These are phyloP conservation scores for Mycena venus DNA, from an alignment of 768 basidiomycete genomes.

Conservation along the genomic window DNA sequence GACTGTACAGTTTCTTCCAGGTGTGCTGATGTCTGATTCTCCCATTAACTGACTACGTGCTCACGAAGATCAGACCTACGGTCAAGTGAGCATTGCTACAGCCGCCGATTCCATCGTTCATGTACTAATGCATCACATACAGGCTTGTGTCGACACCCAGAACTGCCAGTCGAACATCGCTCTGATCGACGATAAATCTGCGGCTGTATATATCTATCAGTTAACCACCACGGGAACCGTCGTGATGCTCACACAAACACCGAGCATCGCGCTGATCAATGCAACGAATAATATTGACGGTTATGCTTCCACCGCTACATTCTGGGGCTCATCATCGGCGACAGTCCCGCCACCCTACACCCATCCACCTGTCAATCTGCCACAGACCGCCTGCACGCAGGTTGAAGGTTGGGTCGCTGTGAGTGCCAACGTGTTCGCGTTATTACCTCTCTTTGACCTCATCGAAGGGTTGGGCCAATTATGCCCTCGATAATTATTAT, in stretches of 20 bases:
- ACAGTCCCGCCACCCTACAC: not conserved
- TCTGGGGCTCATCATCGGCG: not conserved
- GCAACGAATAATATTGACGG: not conserved
- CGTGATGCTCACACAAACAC: not conserved
- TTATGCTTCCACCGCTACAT: not conserved
- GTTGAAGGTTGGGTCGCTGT: conserved; percentile 8
- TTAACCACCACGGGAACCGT: not conserved
- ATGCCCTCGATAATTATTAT: not conserved
- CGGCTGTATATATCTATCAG: not conserved
- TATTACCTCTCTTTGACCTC: not conserved
- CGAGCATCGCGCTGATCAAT: not conserved
- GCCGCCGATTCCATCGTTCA: too few relatives aligned
- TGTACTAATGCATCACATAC: too few relatives aligned
- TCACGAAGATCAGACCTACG: too few relatives aligned
- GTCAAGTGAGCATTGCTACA: too few relatives aligned
- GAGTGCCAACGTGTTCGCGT: not conserved
- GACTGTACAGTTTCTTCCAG: too few relatives aligned
- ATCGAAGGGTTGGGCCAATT: not conserved
- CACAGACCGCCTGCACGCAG: not conserved
- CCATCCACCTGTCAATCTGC: not conserved
- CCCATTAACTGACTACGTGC: too few relatives aligned
- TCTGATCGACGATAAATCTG: not conserved
- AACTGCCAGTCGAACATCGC: not conserved
- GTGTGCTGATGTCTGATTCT: too few relatives aligned
- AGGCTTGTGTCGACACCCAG: not conserved